phyloP scores from a whole-genome alignment of 768 basidiomycete species.

The Collybia nuda region DNA sequence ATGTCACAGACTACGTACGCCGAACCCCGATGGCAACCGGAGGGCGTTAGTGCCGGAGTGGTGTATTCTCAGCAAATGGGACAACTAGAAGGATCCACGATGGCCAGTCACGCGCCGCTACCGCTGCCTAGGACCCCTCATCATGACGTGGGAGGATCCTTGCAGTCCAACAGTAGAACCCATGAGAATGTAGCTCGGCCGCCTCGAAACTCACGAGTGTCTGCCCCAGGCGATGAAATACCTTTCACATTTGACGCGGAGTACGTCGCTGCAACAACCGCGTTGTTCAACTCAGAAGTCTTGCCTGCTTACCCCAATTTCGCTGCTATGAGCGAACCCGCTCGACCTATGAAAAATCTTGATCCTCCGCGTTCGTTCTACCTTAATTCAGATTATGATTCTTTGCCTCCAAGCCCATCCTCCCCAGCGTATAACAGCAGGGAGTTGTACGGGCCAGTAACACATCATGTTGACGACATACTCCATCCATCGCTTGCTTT shows the following conservation, averaged over 20 bases:
- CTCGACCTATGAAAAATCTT: slow-evolving; percentile 9
- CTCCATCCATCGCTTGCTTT: slow-evolving; percentile 7
- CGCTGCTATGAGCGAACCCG: slow-evolving; percentile 11
- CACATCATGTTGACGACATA: slow-evolving; percentile 6
- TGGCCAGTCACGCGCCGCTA: not conserved
- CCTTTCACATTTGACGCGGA: slow-evolving; percentile 34
- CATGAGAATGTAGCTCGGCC: slow-evolving; percentile 1
- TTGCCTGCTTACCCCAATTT: slow-evolving; percentile 33
- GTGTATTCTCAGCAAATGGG: not conserved
- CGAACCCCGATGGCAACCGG: slow-evolving; percentile 4
- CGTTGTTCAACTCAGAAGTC: slow-evolving; percentile 31
- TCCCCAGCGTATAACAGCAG: slow-evolving; percentile 13
- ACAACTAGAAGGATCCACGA: not conserved
- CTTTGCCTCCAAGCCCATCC: slow-evolving; percentile 13
- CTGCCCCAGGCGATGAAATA: slow-evolving; percentile 27
- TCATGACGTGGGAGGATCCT: not conserved
- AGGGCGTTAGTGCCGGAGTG: not conserved
- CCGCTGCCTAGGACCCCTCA: not conserved
- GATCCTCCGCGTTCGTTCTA: slow-evolving; percentile 15
- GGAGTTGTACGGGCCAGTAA: slow-evolving; percentile 10
- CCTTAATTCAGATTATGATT: slow-evolving; percentile 12
- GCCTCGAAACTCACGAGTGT: slow-evolving; percentile 5
- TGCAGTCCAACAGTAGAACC: not conserved
- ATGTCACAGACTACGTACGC: not conserved
- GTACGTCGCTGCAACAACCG: slow-evolving; percentile 32